phyloP scores from a whole-genome alignment of 2,329 filamentous ascomycete species.

The Metarhizium rileyi region DNA sequence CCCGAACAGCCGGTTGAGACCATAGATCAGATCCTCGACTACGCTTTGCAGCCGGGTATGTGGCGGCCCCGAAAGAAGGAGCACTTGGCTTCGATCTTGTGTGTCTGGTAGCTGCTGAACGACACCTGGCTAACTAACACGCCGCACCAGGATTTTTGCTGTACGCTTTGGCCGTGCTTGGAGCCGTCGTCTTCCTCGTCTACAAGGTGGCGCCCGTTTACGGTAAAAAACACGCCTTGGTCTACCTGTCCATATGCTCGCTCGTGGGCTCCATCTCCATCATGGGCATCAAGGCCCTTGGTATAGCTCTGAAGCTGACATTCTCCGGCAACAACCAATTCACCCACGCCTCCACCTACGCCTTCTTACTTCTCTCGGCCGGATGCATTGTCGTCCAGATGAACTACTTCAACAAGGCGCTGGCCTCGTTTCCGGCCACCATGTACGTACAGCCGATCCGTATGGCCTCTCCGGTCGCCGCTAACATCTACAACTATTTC shows the following conservation, averaged over 20 bases:
- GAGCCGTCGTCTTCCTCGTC: conserved; percentile 89
- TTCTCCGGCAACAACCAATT: conserved; percentile 93
- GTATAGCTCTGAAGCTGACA: conserved; percentile 91
- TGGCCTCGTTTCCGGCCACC: conserved; percentile 92
- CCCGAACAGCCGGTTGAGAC: conserved; percentile 84
- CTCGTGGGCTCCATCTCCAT: conserved; percentile 94
- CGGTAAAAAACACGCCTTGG: conserved; percentile 88
- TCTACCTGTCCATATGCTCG: conserved; percentile 96
- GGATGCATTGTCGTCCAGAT: conserved; percentile 98
- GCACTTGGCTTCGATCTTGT: too few species aligned
- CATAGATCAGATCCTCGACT: conserved; percentile 82
- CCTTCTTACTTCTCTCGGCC: conserved; percentile 84
- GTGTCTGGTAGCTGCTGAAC: too few species aligned
- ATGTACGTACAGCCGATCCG: conserved; percentile 52
- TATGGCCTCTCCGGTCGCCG: not conserved
- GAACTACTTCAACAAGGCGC: conserved; percentile 99
- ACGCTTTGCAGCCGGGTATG: conserved; percentile 81
- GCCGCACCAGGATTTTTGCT: conserved; percentile 66
- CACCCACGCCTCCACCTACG: conserved; percentile 86
- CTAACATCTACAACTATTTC: conserved; percentile 7
- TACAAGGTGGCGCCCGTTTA: conserved; percentile 84
- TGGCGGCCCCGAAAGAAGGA: not conserved
- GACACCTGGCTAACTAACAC: too few species aligned
- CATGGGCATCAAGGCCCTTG: conserved; percentile 98
- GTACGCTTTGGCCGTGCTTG: conserved; percentile 69